A percentile compares a stretch with the other conserved stretches of the same genome.
Conservation (phyloP, 495 filamentous ascomycete genomes). For the Xylaria flabelliformis region DNA sequence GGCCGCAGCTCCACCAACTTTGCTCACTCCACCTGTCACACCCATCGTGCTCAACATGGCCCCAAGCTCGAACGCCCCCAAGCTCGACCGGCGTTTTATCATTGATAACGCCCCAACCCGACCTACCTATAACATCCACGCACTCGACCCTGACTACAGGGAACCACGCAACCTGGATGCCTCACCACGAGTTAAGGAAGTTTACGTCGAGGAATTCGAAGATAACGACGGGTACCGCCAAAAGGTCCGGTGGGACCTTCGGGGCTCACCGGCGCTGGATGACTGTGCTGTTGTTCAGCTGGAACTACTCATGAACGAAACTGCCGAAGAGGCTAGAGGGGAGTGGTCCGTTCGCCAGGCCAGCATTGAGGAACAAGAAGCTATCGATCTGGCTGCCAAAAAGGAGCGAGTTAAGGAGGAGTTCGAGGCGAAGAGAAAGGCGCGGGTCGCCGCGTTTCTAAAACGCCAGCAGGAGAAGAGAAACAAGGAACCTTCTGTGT, state of each 20-base stretch:
- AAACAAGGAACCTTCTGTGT: background rate
- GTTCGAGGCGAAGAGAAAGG: background rate
- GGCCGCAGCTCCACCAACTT: background rate
- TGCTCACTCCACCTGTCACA: background rate
- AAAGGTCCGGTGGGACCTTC: background rate
- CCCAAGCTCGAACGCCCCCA: background rate
- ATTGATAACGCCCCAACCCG: background rate
- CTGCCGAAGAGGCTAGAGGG: background rate
- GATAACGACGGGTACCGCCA: slow-evolving; percentile 10
- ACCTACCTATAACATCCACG: background rate
- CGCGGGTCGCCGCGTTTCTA: background rate
- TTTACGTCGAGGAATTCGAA: background rate
- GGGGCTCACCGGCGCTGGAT: background rate
- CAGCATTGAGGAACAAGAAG: background rate
- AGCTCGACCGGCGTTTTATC: slow-evolving; percentile 11
- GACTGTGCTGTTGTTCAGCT: background rate
- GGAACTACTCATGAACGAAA: background rate
- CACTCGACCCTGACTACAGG: background rate
- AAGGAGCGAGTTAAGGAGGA: background rate
- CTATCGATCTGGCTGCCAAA: background rate
- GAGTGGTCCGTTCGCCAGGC: background rate
- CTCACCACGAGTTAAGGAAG: background rate
- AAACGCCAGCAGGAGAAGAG: background rate
- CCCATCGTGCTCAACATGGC: background rate
- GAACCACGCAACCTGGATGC: background rate